Base-by-base conservation (phyloP, 495 filamentous ascomycete genomes). In the Penicillium paxilli region DNA sequence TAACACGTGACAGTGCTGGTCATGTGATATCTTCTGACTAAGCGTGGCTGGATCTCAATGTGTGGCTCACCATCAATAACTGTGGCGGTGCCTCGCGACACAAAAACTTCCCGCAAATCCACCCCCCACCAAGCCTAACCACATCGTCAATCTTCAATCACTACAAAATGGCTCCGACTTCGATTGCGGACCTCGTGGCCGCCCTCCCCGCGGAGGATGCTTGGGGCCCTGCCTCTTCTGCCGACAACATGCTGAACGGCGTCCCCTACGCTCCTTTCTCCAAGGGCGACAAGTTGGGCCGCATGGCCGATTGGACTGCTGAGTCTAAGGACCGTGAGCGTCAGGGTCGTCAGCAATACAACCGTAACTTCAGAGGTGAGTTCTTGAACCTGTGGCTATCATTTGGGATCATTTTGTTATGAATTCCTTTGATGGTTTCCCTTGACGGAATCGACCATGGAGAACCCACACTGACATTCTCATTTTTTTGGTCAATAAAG, bases 301-400 rank as follows among this genome's bases (percentile, higher is more conserved):
- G 94, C 59, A 98, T 98, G 94, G 94, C 94, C 17, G 94, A 98
- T 75, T 98, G 95, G 95, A 96, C 92, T 9, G 68, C 86, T n/a
- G 94, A 96, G 59, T 84, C 88, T 59, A 97, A 96, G 75, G 92
- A 96, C 57, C 74, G 87, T 54, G 84, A 91, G 52, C 80, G 92
- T 44, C 86, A 87, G 42, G 89, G 91, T 45, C 76, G 94, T 63
- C 87, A 90, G 65, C 88, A 90, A 54, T 97, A 96, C 70, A 92
- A 94, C 68, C 78, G 92, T 45, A 92, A 91, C 67, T 96, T 88
- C 72, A 87, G 94, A 81, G 94, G 92, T 96, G 70, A 45, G 35
- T 50, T 30, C 46, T 17, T 9, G 16, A 21, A 22, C 17, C 5
- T 51, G 77, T 55, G 24, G 62, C 40, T 30, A 51, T 32, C 17